Evolutionary conservation across 164 flowering plant genomes (phyloP).

Genomic region (Kingdonia uniflora): DNA sequence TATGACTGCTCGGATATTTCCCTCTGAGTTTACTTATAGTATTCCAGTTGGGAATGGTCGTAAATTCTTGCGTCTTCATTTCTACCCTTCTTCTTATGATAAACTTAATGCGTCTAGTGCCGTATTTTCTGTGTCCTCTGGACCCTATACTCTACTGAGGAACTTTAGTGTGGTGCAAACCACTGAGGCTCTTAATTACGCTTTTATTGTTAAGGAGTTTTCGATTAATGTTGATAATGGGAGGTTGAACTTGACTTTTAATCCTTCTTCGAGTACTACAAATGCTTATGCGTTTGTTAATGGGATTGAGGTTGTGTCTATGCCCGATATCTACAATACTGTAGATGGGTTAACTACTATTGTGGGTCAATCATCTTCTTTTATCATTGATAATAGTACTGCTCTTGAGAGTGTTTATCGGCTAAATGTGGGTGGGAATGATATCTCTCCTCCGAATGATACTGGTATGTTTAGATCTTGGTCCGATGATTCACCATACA

Average conservation of each 20-base stretch:
- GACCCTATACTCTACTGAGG: constrained; percentile 41
- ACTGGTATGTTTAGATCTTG: constrained; percentile 22
- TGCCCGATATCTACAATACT: constrained; percentile 57
- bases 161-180: constrained; percentile 74
- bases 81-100: constrained; percentile 51
- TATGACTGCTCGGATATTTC: constrained; percentile 69
- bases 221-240: constrained; percentile 36
- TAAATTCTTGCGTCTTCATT: constrained; percentile 56
- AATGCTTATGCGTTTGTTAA: constrained; percentile 76
- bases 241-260: constrained; percentile 44
- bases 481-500: constrained; percentile 42
- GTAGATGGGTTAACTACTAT: constrained; percentile 14
- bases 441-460: constrained; percentile 16
- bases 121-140: constrained; percentile 43
- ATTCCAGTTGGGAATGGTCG: constrained; percentile 71
- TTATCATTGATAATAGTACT: constrained; percentile 36
- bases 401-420: constrained; percentile 63
- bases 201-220: constrained; percentile 56
- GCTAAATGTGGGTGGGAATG: constrained; percentile 77
- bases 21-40: constrained; percentile 50
- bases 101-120: constrained; percentile 35
- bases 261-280: constrained; percentile 31
- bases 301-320: constrained; percentile 81
- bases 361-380: constrained; percentile 28
- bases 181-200: constrained; percentile 43